Evolutionary conservation across 2,329 filamentous ascomycete species (phyloP).

Genomic region (Aspergillus brasiliensis): DNA sequence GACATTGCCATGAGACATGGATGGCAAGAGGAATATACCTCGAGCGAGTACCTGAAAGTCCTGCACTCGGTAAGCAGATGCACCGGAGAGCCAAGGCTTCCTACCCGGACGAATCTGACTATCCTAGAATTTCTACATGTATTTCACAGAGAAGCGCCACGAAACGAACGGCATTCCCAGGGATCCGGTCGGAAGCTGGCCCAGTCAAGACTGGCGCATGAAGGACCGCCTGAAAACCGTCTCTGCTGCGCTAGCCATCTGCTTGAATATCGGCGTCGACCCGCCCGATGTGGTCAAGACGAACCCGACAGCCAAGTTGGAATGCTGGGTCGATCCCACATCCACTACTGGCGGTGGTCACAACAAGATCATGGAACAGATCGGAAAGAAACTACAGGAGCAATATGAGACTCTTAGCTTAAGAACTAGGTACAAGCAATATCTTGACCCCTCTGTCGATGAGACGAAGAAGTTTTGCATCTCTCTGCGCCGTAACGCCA

Average conservation of each 20-base stretch:
- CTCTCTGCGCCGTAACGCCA: slow-evolving; percentile 85
- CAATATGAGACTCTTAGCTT: slow-evolving; percentile 96
- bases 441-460: slow-evolving; percentile 93
- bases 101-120: slow-evolving; percentile 11
- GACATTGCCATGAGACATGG: slow-evolving; percentile 72
- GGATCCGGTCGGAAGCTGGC: slow-evolving; percentile 54
- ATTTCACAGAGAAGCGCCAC: slow-evolving; percentile 97
- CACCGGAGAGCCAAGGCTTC: neutral
- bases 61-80: slow-evolving; percentile 69
- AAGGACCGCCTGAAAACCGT: slow-evolving; percentile 95
- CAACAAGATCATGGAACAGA: slow-evolving; percentile 84
- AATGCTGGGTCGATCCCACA: slow-evolving; percentile 95
- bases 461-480: slow-evolving; percentile 97
- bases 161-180: slow-evolving; percentile 90
- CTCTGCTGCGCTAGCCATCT: slow-evolving; percentile 89
- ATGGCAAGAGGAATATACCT: slow-evolving; percentile 90
- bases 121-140: slow-evolving; percentile 94
- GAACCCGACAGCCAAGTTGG: slow-evolving; percentile 85
- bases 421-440: slow-evolving; percentile 95
- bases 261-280: slow-evolving; percentile 95
- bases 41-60: slow-evolving; percentile 82
- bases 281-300: slow-evolving; percentile 97
- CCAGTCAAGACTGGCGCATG: slow-evolving; percentile 93
- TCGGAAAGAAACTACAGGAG: slow-evolving; percentile 91
- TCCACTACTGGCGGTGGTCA: slow-evolving; percentile 71